Percentiles rank a stretch among this genome's conserved stretches.
These are phyloP conservation scores for Styphnolobium japonicum DNA, from an alignment of 306 rosid genomes.

Conservation along the genomic window DNA sequence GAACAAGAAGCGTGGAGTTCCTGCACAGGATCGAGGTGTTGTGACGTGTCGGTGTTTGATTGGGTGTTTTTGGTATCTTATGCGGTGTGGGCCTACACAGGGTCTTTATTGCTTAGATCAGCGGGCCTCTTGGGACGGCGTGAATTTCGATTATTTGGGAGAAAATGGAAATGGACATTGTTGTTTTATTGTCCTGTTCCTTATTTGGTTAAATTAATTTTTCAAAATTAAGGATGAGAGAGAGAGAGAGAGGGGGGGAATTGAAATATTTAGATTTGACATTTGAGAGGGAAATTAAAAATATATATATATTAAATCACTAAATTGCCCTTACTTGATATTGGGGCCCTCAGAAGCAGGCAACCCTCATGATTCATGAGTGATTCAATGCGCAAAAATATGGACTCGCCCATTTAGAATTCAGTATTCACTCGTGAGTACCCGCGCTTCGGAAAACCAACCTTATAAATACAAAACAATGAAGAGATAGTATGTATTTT, in stretches of 20 bases:
- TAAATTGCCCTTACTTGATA: neutral
- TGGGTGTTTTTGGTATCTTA: slow-evolving; percentile 21
- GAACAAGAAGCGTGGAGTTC: slow-evolving; percentile 20
- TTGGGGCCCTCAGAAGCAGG: neutral
- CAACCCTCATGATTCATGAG: slow-evolving; percentile 5
- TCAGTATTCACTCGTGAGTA: slow-evolving; percentile 32
- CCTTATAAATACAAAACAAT: too few species aligned
- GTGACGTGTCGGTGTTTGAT: neutral
- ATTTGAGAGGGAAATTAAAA: neutral
- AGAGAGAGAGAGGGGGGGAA: too few species aligned
- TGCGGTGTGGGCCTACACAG: neutral
- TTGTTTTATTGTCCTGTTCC: neutral
- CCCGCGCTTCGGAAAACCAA: neutral
- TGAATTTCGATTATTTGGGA: slow-evolving; percentile 26
- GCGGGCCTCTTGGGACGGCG: slow-evolving; percentile 36
- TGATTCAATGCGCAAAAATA: neutral
- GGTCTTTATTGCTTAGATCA: neutral
- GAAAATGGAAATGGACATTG: neutral
- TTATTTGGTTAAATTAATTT: neutral
- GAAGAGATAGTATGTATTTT: too few species aligned
- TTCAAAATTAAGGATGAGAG: neutral
- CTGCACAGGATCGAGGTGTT: neutral
- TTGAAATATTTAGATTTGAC: neutral
- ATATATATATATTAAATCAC: neutral
- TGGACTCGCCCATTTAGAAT: neutral